Base-by-base conservation (phyloP, 768 basidiomycete species). In the Boletus coccyginus region DNA sequence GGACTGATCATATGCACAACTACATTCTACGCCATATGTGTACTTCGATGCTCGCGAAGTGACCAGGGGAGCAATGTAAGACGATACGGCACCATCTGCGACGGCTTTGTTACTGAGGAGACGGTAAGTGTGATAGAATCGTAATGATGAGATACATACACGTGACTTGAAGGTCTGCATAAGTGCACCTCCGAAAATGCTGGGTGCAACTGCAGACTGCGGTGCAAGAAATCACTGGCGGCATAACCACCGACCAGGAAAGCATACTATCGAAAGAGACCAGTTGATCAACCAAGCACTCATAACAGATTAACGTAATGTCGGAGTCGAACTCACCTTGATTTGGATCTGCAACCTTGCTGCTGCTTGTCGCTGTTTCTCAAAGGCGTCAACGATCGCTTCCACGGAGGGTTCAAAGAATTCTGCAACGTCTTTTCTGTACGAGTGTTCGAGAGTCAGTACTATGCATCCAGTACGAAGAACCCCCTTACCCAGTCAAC, bases 221-320 rank as follows among this genome's bases (percentile, higher is more conserved):
- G 56, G 46, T 75, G 79, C 16, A 82, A 63, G 69, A 73, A 81
- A 43, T 77, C 74, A 50, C 73, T 81, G 7, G 78, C 75, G 1
- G 76, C 75, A 58, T 80, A 81, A 0, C 79, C 79, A 1, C 81
- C 80, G 3, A 82, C 79, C 1, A 85, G 73, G 42, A 80, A 75
- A n/a, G 78, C 71, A 27, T 70, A 46, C 70, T 71, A 33, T 24
- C 5, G 16, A 38, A 11, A 35, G 17, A n/a, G 10, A 16, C n/a
- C 13, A 38, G 27, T 52, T 27, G 27, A 27, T 27, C 27, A 27
- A 27, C 27, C 9, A 43, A 40, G 32, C 14, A 21, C 21, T 21
- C 21, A 21, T 6, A 4, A 6, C 31, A 39, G 11, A 31, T 19
- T 27, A 27, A 3, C 9, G 3, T 13, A 14, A 29, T 29, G 32